These are phyloP conservation scores for Rubroshorea leprosula DNA, from an alignment of 345 rosid genomes.

Conservation along the genomic window DNA sequence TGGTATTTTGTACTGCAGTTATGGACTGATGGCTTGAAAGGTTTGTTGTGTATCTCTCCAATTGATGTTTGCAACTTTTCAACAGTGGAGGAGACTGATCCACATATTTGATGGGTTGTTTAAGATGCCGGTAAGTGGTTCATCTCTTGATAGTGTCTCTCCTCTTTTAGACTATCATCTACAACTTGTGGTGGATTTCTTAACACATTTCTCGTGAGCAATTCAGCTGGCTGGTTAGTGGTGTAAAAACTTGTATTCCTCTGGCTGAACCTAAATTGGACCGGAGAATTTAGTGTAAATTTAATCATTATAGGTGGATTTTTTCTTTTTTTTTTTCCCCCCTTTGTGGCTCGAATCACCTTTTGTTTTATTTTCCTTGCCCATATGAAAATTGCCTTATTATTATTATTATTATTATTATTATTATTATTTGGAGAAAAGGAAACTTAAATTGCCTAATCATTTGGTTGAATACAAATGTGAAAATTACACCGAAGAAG, in stretches of 20 bases:
- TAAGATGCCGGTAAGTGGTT: conserved; percentile 12
- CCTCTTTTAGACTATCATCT: not conserved
- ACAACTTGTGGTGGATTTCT: conserved; percentile 12
- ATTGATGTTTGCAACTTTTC: not conserved
- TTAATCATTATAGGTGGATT: no score
- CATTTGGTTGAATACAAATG: no score
- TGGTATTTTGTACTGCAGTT: not conserved
- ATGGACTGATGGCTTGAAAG: conserved; percentile 3
- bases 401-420: no score
- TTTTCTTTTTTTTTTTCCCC: no score
- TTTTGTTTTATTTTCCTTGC: no score
- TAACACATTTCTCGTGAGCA: conserved; percentile 1
- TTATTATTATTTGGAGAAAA: no score
- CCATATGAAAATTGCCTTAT: no score
- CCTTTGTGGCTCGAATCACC: no score
- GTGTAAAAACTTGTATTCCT: not conserved
- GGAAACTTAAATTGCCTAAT: no score
- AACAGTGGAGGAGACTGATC: not conserved
- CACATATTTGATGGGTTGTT: not conserved
- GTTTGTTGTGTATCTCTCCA: not conserved
- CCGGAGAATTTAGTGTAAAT: not conserved
- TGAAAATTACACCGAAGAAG: no score
- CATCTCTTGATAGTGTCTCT: not conserved
- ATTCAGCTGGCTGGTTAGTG: conserved; percentile 16
- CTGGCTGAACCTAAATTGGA: not conserved